Evolutionary conservation across 2,329 filamentous ascomycete genomes (phyloP).

Genomic region (Volutella citrinella): DNA sequence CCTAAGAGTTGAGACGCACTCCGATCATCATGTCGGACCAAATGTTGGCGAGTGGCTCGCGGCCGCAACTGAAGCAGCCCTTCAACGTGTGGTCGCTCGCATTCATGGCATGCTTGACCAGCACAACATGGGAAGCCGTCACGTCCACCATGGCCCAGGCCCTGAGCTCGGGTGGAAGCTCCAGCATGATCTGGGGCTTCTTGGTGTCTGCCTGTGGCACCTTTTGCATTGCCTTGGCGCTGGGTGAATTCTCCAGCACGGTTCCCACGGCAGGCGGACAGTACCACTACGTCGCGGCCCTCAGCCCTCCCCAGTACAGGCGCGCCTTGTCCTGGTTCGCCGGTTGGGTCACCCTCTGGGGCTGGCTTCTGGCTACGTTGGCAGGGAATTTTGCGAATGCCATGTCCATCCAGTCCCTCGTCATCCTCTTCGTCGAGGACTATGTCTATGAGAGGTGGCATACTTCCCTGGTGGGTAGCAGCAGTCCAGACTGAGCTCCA

Average conservation of each 20-base stretch:
- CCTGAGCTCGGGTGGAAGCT: constrained; percentile 5
- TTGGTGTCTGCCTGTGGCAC: constrained; percentile 1
- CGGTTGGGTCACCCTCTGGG: constrained; percentile 4
- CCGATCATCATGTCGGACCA: too few relatives aligned
- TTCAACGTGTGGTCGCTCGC: constrained; percentile 9
- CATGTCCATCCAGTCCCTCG: constrained; percentile 4
- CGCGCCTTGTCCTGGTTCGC: constrained; percentile 4
- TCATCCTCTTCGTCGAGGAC: not conserved
- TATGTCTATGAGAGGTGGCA: constrained; percentile 5
- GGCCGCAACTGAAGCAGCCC: constrained; percentile 7
- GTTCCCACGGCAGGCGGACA: constrained; percentile 5
- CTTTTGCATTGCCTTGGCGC: constrained; percentile 1
- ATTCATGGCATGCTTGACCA: constrained; percentile 11
- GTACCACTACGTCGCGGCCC: constrained; percentile 5
- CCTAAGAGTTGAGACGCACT: too few relatives aligned
- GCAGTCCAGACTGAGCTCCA: too few relatives aligned
- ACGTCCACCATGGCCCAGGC: constrained; percentile 5
- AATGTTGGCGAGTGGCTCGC: too few relatives aligned
- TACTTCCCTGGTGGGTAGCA: constrained; percentile 4
- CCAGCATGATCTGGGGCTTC: constrained; percentile 10
- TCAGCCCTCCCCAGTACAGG: not conserved
- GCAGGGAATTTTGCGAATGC: constrained; percentile 5
- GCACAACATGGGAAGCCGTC: constrained; percentile 8
- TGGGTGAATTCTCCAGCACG: constrained; percentile 2
- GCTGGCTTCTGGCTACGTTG: constrained; percentile 2